phyloP scores from a whole-genome alignment of 2,329 filamentous ascomycete species.

The Zymoseptoria crescenta region DNA sequence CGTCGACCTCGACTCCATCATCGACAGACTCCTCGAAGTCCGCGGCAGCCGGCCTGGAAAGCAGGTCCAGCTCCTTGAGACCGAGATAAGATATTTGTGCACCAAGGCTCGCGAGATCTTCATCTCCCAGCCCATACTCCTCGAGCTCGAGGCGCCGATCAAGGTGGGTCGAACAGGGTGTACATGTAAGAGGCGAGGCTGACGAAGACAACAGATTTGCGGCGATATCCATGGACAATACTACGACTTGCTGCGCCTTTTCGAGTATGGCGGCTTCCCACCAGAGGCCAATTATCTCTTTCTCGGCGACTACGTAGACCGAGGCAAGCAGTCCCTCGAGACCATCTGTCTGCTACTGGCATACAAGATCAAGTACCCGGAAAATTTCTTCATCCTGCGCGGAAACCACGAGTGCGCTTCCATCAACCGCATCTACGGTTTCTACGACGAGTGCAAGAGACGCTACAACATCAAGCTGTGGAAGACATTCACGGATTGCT shows the following conservation, averaged over 20 bases:
- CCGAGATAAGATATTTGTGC: conserved; percentile 94
- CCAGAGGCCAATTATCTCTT: conserved; percentile 99
- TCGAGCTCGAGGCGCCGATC: conserved; percentile 96
- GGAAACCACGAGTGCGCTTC: conserved; percentile 99
- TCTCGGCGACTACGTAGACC: conserved; percentile 96
- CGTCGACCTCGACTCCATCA: conserved; percentile 98
- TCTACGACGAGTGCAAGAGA: conserved; percentile 99
- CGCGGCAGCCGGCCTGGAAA: conserved; percentile 96
- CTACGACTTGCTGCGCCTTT: conserved; percentile 92
- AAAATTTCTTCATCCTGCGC: conserved; percentile 98
- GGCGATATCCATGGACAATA: conserved; percentile 99
- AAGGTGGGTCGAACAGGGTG: conserved; percentile 59
- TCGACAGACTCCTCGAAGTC: conserved; percentile 95
- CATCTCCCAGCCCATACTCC: conserved; percentile 95
- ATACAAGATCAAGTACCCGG: conserved; percentile 99
- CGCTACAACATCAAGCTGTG: conserved; percentile 99
- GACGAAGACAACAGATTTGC: conserved; percentile 64
- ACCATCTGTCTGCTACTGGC: conserved; percentile 93
- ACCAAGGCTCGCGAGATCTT: conserved; percentile 99
- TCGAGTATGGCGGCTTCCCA: conserved; percentile 97
- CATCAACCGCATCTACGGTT: conserved; percentile 98
- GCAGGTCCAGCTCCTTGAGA: conserved; percentile 93
- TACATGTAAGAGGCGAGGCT: conserved; percentile 1
- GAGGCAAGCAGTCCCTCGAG: conserved; percentile 98
- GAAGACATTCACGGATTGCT: conserved; percentile 99